Evolutionary conservation across 1,284 basidiomycete species (phyloP).

Genomic region (Ustilago crameri): DNA sequence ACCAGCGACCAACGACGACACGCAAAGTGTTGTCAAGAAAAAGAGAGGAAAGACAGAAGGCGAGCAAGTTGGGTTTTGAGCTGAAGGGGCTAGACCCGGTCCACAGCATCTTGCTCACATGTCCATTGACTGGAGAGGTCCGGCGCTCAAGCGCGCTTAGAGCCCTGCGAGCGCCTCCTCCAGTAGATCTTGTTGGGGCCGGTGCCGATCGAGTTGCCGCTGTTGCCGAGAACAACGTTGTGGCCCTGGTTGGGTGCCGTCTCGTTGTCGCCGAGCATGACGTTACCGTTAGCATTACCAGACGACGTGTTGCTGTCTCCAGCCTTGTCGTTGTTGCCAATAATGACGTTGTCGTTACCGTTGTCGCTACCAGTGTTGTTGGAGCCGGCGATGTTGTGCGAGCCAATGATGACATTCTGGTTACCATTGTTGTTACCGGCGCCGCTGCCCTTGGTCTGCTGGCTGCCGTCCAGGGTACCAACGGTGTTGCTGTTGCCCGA

Average conservation of each 20-base stretch:
- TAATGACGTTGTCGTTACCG: slow-evolving; percentile 18
- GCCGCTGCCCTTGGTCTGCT: not conserved
- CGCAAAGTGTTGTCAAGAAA: too few relatives aligned
- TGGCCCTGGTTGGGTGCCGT: too few relatives aligned
- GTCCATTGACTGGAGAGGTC: too few relatives aligned
- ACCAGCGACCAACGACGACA: too few relatives aligned
- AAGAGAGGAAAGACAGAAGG: too few relatives aligned
- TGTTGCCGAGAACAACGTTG: slow-evolving; percentile 10
- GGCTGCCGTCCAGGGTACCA: not conserved
- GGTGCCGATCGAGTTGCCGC: not conserved
- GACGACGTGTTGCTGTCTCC: slow-evolving; percentile 13
- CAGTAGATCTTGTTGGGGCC: slow-evolving; percentile 24
- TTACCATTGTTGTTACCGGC: slow-evolving; percentile 4
- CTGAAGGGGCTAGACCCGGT: too few relatives aligned
- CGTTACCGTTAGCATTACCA: slow-evolving; percentile 15
- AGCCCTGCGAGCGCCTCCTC: slow-evolving; percentile 3
- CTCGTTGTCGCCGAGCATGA: slow-evolving; percentile 19
- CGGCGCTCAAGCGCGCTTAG: too few relatives aligned
- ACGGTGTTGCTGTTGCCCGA: not conserved
- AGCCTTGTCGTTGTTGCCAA: slow-evolving; percentile 3
- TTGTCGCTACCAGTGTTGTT: slow-evolving; percentile 3
- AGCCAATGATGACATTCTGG: slow-evolving; percentile 5
- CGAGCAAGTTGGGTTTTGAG: too few relatives aligned
- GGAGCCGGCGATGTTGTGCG: slow-evolving; percentile 5
- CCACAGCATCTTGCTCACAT: too few relatives aligned